Percentiles rank a stretch among this genome's conserved stretches.
These are phyloP conservation scores for Saccharomycopsis hybrid DNA, from an alignment of 1,139 yeast genomes.

Conservation along the genomic window DNA sequence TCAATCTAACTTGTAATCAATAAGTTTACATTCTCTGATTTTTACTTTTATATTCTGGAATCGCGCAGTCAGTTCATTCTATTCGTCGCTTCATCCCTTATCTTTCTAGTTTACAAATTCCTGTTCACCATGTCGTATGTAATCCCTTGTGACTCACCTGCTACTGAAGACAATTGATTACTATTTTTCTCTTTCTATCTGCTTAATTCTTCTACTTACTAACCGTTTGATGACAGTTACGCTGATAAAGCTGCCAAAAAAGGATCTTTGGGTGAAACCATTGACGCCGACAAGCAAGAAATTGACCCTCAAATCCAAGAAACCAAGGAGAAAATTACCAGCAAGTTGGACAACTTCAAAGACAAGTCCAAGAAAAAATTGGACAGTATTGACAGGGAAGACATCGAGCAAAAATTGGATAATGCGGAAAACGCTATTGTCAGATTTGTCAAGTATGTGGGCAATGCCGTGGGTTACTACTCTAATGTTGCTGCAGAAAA, in stretches of 20 bases:
- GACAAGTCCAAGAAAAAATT: constrained; percentile 12
- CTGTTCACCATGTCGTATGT: too few species aligned
- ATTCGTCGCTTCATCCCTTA: too few species aligned
- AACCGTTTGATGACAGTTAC: constrained; percentile 12
- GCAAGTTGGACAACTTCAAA: constrained; percentile 10
- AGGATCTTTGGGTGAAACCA: constrained; percentile 21
- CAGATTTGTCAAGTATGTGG: constrained; percentile 24
- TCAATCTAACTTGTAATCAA: too few species aligned
- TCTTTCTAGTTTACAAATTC: too few species aligned
- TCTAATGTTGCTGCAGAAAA: constrained; percentile 22
- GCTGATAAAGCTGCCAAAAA: constrained; percentile 17
- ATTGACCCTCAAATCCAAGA: constrained; percentile 22
- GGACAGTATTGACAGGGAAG: constrained; percentile 10
- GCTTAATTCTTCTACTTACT: constrained; percentile 2
- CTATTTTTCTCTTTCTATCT: not conserved
- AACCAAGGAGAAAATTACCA: constrained; percentile 8
- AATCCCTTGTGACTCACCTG: too few species aligned
- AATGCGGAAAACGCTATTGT: constrained; percentile 25
- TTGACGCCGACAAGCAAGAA: constrained; percentile 19
- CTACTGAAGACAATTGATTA: not conserved
- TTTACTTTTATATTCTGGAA: too few species aligned
- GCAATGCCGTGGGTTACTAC: constrained; percentile 22
- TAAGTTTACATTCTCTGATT: too few species aligned
- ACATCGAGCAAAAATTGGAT: constrained; percentile 12
- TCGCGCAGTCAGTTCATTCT: too few species aligned